Base-by-base conservation (phyloP, 1,284 basidiomycete species). In the Sporisorium exsertum region DNA sequence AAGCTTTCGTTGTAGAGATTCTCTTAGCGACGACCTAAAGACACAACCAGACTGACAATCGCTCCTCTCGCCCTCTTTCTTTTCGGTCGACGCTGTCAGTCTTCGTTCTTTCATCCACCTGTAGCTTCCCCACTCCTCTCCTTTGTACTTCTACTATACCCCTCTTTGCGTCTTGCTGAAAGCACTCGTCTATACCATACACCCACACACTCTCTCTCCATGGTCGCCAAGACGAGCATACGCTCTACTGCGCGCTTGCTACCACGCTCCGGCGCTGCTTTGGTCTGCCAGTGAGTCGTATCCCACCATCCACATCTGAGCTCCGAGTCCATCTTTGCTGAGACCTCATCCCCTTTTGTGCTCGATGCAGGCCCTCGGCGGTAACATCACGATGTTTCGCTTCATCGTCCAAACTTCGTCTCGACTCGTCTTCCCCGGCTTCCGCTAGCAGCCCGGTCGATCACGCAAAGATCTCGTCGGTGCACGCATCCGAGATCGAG, bases 401-500 rank as follows among this genome's bases (percentile, higher is more conserved):
- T 4, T 75, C 67, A 5, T 56, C 72, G 6, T 75, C 72, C 20
- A 59, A 61, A 45, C 55, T 63, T 3, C 58, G 65, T 22, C 73
- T 76, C 37, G 64, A 77, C 37, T 69, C 73, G n/a, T 46, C 49
- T n/a, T 9, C 40, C 1, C 40, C 40, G n/a, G 18, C 40, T 16
- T 46, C 67, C 8, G 2, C 42, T 5, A 24, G 32, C 32, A 35
- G 6, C 15, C 1, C 7, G 3, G n/a, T 47, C 22, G 37, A 16
- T 40, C 43, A 24, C 40, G 12, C 58, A 26, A 46, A 18, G 22
- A 35, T 27, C n/a, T 79, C 79, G 4, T 81, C 80, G 4, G 68
- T 81, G 18, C 78, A 81, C 43, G 71, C 80, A 13, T 62, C 64
- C 26, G 80, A 81, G 60, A 77, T 99, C 58, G 91, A 92, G 0